A percentile compares a stretch with the other conserved stretches of the same genome.
Conservation (phyloP, 2,329 filamentous ascomycete genomes). For the Botrytis paeoniae region DNA sequence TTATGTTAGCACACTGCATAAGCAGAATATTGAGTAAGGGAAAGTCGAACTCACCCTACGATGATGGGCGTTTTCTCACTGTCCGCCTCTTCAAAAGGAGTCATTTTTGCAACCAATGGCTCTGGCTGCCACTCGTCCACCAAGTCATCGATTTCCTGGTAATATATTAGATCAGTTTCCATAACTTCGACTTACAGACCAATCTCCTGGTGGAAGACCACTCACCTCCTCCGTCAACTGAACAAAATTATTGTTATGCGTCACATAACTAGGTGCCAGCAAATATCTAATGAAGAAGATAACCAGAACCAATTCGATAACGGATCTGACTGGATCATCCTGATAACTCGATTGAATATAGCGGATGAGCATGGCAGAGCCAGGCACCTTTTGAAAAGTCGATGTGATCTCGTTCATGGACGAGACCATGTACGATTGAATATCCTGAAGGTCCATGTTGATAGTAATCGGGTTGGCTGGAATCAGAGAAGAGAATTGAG, state of each 20-base stretch:
- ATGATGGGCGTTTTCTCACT: slow-evolving; percentile 84
- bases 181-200: not conserved
- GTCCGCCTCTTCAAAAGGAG: slow-evolving; percentile 73
- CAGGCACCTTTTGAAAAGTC: slow-evolving; percentile 85
- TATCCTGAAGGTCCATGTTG: slow-evolving; percentile 61
- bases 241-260: slow-evolving; percentile 84
- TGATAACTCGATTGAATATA: slow-evolving; percentile 98
- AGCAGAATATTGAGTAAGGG: not conserved
- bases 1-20: slow-evolving; percentile 18
- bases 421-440: slow-evolving; percentile 52
- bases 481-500: not conserved
- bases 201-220: slow-evolving; percentile 20
- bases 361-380: slow-evolving; percentile 87
- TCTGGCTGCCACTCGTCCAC: slow-evolving; percentile 97
- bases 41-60: slow-evolving; percentile 63
- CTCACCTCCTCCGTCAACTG: slow-evolving; percentile 75
- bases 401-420: slow-evolving; percentile 53
- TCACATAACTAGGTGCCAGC: slow-evolving; percentile 87
- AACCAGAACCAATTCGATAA: slow-evolving; percentile 88
- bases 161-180: slow-evolving; percentile 18
- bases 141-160: slow-evolving; percentile 86
- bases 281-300: slow-evolving; percentile 95
- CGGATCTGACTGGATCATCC: slow-evolving; percentile 90
- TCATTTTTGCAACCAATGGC: slow-evolving; percentile 75
- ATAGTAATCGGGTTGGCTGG: not conserved